Percentiles rank a stretch among this genome's conserved stretches.
Evolutionary conservation across 768 basidiomycete genomes (phyloP).

Genomic region (Auricularia heimuer): DNA sequence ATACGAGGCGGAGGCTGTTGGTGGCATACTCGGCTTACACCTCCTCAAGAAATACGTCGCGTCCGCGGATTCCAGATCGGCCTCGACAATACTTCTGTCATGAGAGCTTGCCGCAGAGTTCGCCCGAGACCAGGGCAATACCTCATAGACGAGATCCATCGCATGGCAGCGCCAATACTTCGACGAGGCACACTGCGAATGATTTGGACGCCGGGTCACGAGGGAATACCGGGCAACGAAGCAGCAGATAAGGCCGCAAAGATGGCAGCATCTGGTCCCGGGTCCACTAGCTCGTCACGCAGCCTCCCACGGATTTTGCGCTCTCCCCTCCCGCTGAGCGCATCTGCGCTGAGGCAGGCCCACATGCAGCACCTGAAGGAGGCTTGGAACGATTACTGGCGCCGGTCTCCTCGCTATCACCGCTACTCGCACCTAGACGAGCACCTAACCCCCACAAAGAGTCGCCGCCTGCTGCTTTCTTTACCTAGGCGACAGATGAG

Average conservation of each 20-base stretch:
- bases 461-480: too few species aligned
- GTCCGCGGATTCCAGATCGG: too few species aligned
- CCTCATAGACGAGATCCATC: slow-evolving; percentile 8
- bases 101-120: slow-evolving; percentile 1
- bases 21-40: slow-evolving; percentile 10
- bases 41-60: slow-evolving; percentile 7
- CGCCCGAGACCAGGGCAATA: slow-evolving; percentile 9
- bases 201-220: slow-evolving; percentile 15
- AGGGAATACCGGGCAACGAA: slow-evolving; percentile 12
- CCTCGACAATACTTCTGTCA: slow-evolving; percentile 10
- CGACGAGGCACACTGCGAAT: slow-evolving; percentile 1
- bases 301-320: too few species aligned
- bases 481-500: too few species aligned
- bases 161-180: neutral
- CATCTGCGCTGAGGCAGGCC: too few species aligned
- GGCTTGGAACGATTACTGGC: too few species aligned
- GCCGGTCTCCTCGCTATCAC: too few species aligned
- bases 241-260: slow-evolving; percentile 19
- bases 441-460: too few species aligned
- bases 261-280: slow-evolving; percentile 3
- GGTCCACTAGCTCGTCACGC: too few species aligned
- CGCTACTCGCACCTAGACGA: too few species aligned
- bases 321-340: too few species aligned
- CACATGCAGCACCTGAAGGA: too few species aligned
- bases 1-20: slow-evolving; percentile 12